Base-by-base conservation (phyloP, 1,284 basidiomycete species). In the Moniliophthora roreri region DNA sequence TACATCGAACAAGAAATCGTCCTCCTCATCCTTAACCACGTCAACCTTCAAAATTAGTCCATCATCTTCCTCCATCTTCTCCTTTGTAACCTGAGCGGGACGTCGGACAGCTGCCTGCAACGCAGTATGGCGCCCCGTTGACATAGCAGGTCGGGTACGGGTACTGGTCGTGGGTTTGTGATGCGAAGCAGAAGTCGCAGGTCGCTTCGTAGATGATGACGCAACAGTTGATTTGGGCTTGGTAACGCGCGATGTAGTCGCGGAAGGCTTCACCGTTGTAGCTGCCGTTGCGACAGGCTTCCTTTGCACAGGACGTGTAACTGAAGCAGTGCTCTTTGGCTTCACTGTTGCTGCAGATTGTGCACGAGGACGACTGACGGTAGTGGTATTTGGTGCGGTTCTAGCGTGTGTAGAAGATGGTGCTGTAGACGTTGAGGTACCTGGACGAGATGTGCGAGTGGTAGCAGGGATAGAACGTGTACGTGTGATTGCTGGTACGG, bases 1-100 rank as follows among this genome's bases (percentile, higher is more conserved):
- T 36, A 66, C 56, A 50, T 66, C 58, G 42, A 66, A 66, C 57
- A 48, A 58, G 37, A 64, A 66, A 53, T 65, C 63, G 45, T 66
- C 65, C 13, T 56, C 54, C 8, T 53, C 39, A 3, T 54, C 58
- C 35, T 49, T 42, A 6, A 37, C 46, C 23, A 49, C 18, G 36
- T 38, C 50, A 24, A 46, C 28, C 15, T 48, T 44, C 8, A 44
- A 44, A 6, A 15, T 20, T 26, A 44, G 10, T 2, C 16, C 13
- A 41, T 41, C 53, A 23, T 8, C 40, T 34, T 38, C 34, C n/a
- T 32, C 45, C 11, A n/a, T 24, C 26, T 35, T 42, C 24, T 21
- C 35, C 9, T 34, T 26, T 2, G 5, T 36, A 7, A 11, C 24
- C 36, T 21, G 34, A 8, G n/a, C 18, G 18, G 20, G 34, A 39